A percentile compares a stretch with the other conserved stretches of the same genome.
These are phyloP conservation scores for Fusarium hainanense DNA, from an alignment of 2,329 filamentous ascomycete genomes.

Conservation along the genomic window DNA sequence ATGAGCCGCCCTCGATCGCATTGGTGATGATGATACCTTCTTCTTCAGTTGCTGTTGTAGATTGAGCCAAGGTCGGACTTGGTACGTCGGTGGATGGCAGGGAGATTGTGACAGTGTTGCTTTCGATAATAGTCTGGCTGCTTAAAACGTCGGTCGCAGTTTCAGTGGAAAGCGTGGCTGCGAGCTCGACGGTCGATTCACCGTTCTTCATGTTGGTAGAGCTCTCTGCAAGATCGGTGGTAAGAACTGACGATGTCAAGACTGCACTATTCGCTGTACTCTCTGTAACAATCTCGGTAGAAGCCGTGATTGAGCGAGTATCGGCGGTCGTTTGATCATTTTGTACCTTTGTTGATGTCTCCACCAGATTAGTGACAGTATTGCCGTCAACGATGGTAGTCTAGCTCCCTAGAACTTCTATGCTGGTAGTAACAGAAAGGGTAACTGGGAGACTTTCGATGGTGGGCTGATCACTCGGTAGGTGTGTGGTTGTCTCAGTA, in stretches of 20 bases:
- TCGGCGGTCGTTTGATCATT: no score
- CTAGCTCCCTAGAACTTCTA: no score
- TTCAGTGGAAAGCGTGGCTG: not conserved
- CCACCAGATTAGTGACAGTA: no score
- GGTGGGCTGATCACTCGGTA: no score
- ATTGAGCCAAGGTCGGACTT: not conserved
- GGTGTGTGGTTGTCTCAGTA: not conserved
- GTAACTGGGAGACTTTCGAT: fast-evolving
- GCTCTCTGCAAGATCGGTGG: not conserved
- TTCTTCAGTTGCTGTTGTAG: not conserved
- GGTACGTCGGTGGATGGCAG: not conserved
- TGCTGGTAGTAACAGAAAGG: not conserved
- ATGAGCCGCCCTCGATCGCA: not conserved
- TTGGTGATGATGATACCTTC: slow-evolving; percentile 3
- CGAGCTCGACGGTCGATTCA: not conserved
- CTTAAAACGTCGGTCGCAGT: fast-evolving
- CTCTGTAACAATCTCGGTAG: not conserved
- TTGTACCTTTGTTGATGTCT: not conserved
- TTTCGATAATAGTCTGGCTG: not conserved
- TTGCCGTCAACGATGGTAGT: no score
- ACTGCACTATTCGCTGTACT: not conserved
- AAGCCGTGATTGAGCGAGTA: no score
- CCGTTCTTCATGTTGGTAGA: no score
- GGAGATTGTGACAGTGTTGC: not conserved
- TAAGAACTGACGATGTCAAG: not conserved